Conservation (phyloP, 2,329 filamentous ascomycete genomes). For the Sclerotinia minor region DNA sequence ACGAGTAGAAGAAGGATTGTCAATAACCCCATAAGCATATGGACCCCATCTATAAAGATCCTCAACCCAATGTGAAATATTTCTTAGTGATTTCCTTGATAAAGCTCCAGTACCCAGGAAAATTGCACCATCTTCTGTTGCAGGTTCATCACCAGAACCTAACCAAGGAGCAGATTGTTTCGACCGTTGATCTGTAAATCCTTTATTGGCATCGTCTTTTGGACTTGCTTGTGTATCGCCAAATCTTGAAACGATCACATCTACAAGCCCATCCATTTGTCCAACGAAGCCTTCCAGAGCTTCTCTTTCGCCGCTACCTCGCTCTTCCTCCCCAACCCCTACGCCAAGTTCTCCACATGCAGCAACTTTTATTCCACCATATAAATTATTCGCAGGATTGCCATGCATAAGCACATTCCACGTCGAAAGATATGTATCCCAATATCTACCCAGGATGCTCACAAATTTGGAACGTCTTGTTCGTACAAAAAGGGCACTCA, state of each 20-base stretch:
- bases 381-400: conserved; percentile 78
- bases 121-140: conserved; percentile 76
- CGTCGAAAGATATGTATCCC: conserved; percentile 66
- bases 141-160: conserved; percentile 66
- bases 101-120: conserved; percentile 80
- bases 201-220: conserved; percentile 38
- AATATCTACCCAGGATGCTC: conserved; percentile 73
- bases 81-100: conserved; percentile 67
- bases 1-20: conserved; percentile 71
- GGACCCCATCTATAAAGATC: conserved; percentile 82
- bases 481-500: conserved; percentile 68
- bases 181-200: conserved; percentile 30
- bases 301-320: conserved; percentile 89
- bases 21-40: conserved; percentile 78
- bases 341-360: conserved; percentile 89
- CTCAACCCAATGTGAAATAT: conserved; percentile 83
- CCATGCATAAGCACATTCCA: conserved; percentile 93
- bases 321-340: conserved; percentile 92
- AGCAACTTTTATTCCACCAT: conserved; percentile 82
- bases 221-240: conserved; percentile 48
- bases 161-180: conserved; percentile 60
- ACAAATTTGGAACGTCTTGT: conserved; percentile 69
- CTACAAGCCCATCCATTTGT: conserved; percentile 79
- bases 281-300: conserved; percentile 86
- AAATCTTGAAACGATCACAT: conserved; percentile 85